Conservation (phyloP, 2,329 filamentous ascomycete species). For the Pseudogymnoascus sp. region DNA sequence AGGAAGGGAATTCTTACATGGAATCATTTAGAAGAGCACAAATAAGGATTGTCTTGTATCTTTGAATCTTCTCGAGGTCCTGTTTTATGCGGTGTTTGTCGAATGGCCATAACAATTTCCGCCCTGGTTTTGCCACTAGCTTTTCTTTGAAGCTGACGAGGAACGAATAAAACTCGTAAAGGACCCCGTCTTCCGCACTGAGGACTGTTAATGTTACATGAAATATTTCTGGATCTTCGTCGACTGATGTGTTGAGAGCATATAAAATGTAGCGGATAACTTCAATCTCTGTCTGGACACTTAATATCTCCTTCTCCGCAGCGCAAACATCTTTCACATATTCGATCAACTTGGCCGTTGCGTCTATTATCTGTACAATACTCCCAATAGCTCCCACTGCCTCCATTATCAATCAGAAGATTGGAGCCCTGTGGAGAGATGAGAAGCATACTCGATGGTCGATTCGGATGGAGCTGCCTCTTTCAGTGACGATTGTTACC, state of each 20-base stretch:
- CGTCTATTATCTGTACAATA: neutral
- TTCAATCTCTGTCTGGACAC: neutral
- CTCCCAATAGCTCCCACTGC: neutral
- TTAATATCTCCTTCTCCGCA: neutral
- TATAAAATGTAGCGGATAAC: neutral
- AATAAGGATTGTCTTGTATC: neutral
- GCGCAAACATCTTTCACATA: neutral
- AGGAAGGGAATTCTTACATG: neutral
- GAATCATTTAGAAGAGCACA: conserved; percentile 4
- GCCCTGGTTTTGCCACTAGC: neutral
- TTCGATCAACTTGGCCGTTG: conserved; percentile 1
- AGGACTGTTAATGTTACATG: neutral
- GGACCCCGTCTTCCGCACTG: neutral
- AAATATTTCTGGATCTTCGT: neutral
- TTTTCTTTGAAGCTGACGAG: neutral
- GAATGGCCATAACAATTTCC: neutral
- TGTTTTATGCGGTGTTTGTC: neutral
- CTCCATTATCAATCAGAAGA: neutral
- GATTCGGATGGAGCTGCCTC: neutral
- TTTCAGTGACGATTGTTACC: neutral
- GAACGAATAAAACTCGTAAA: neutral
- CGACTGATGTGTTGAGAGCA: neutral
- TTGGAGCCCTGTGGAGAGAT: neutral
- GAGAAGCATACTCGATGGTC: neutral
- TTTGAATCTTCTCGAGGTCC: neutral